Evolutionary conservation across 306 rosid species (phyloP).

Genomic region (Sicyos baderoa): DNA sequence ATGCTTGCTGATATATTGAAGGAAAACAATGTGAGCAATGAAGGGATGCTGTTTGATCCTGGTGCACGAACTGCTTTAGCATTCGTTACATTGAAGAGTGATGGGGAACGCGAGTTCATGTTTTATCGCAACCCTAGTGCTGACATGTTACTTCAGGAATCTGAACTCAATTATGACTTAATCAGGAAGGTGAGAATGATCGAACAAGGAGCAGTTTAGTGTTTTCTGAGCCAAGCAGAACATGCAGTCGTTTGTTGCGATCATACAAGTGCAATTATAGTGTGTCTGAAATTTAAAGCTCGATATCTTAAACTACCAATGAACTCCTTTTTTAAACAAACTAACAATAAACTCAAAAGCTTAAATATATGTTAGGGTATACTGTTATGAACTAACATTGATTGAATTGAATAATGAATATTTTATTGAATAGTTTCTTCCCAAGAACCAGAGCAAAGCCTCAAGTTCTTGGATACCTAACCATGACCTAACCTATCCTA

Average conservation of each 20-base stretch:
- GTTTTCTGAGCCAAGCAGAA: not conserved
- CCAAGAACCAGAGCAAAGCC: too few relatives aligned
- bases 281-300: not conserved
- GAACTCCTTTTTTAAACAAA: too few relatives aligned
- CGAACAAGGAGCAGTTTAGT: not conserved
- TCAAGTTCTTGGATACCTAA: too few relatives aligned
- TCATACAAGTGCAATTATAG: not conserved
- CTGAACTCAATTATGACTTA: constrained; percentile 64
- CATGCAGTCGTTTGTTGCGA: not conserved
- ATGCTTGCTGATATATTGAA: constrained; percentile 85
- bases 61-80: constrained; percentile 96
- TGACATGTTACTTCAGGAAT: constrained; percentile 85
- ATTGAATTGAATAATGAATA: too few relatives aligned
- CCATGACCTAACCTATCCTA: too few relatives aligned
- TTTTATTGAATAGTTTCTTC: too few relatives aligned
- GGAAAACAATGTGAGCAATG: constrained; percentile 71
- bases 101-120: constrained; percentile 99
- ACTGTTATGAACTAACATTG: too few relatives aligned
- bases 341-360: not conserved
- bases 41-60: constrained; percentile 86
- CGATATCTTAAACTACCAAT: not conserved
- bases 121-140: constrained; percentile 97
- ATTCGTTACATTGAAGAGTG: constrained; percentile 74
- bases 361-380: too few relatives aligned
- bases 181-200: constrained; percentile 54